Conservation (phyloP, 148 eudicot genomes). For the Camellia lanceoleosa region DNA sequence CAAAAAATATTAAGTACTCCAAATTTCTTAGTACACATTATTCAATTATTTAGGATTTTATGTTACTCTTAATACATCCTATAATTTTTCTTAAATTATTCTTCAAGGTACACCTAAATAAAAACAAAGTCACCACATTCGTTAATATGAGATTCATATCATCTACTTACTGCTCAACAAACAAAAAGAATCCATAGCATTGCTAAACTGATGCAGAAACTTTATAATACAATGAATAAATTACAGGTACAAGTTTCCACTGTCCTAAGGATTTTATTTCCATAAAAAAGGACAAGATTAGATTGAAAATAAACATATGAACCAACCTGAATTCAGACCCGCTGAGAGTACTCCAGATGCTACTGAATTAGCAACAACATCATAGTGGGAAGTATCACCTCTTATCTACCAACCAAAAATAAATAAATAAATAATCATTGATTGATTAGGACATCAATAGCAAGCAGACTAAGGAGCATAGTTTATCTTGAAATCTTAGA, state of each 20-base stretch:
- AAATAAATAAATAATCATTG: neutral
- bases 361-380: constrained; percentile 93
- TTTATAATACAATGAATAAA: neutral
- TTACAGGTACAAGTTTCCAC: neutral
- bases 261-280: neutral
- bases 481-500: no score
- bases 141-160: no score
- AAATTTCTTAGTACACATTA: no score
- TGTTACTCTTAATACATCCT: no score
- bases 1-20: no score
- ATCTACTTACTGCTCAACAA: neutral
- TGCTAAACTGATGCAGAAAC: neutral
- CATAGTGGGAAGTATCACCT: constrained; percentile 96
- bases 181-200: neutral
- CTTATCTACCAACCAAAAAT: constrained; percentile 48
- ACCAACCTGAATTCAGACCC: constrained; percentile 79
- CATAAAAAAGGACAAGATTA: neutral
- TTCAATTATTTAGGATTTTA: no score
- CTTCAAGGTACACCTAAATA: no score
- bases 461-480: constrained; percentile 13
- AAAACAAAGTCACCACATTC: no score
- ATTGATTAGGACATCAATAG: neutral
- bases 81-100: no score
- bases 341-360: constrained; percentile 94
- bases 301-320: neutral